Conservation (phyloP, 768 basidiomycete genomes). For the Udeniomyces megalosporus region DNA sequence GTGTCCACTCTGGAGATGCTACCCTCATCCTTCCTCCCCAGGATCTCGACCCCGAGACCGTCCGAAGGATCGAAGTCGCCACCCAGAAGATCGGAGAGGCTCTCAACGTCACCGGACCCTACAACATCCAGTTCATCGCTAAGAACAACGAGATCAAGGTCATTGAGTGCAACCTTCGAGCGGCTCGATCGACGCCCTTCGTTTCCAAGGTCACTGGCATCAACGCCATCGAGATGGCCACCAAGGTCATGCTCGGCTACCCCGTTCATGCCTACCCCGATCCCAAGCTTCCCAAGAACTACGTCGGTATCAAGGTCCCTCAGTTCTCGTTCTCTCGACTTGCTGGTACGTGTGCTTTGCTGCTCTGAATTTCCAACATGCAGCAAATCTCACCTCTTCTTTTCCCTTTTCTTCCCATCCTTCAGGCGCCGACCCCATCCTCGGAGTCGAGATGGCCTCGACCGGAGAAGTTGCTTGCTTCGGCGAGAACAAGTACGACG, state of each 20-base stretch:
- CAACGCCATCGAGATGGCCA: slow-evolving; percentile 97
- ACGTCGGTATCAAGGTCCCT: slow-evolving; percentile 98
- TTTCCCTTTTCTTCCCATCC: too few species aligned
- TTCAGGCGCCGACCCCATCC: slow-evolving; percentile 71
- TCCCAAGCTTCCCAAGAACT: slow-evolving; percentile 67
- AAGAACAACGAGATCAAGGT: slow-evolving; percentile 99
- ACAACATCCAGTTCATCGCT: slow-evolving; percentile 99
- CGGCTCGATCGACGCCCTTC: slow-evolving; percentile 95
- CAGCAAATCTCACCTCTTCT: too few species aligned
- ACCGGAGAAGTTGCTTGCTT: slow-evolving; percentile 99
- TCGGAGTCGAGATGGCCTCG: slow-evolving; percentile 99
- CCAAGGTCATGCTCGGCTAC: slow-evolving; percentile 89
- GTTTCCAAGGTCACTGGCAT: slow-evolving; percentile 96
- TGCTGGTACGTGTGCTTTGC: slow-evolving; percentile 35
- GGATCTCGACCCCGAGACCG: slow-evolving; percentile 91
- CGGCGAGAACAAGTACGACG: slow-evolving; percentile 92
- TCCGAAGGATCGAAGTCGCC: slow-evolving; percentile 88
- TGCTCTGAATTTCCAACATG: too few species aligned
- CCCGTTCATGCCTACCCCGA: slow-evolving; percentile 85
- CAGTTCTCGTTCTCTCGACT: slow-evolving; percentile 97
- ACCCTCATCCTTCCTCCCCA: slow-evolving; percentile 96
- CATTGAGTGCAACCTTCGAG: slow-evolving; percentile 96
- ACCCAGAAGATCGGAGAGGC: slow-evolving; percentile 96
- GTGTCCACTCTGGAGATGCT: slow-evolving; percentile 96
- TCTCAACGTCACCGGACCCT: slow-evolving; percentile 92